A percentile compares a stretch with the other conserved stretches of the same genome.
Conservation (phyloP, 1,284 basidiomycete genomes). For the Abortiporus biennis region DNA sequence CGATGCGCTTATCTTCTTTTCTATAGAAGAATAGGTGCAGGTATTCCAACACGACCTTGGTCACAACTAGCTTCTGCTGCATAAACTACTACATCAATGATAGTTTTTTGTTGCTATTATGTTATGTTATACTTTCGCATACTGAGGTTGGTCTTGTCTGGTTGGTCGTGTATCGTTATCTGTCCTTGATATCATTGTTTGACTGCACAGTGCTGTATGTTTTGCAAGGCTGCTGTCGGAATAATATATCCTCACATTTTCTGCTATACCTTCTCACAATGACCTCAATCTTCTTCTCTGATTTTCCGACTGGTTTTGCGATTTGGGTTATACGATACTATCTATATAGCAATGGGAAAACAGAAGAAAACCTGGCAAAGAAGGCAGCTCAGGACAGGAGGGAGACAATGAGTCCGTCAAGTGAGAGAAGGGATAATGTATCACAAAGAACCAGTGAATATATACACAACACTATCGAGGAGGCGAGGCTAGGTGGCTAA, state of each 20-base stretch:
- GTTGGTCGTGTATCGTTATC: too few relatives aligned
- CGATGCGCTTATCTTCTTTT: constrained; percentile 87
- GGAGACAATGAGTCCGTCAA: not conserved
- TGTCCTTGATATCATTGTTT: too few relatives aligned
- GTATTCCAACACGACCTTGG: not conserved
- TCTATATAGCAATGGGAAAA: not conserved
- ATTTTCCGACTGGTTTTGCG: too few relatives aligned
- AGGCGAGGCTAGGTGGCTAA: constrained; percentile 6
- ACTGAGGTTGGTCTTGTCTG: too few relatives aligned
- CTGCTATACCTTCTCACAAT: too few relatives aligned
- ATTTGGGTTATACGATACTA: not conserved
- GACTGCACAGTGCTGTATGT: too few relatives aligned
- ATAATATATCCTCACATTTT: too few relatives aligned
- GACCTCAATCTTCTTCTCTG: too few relatives aligned
- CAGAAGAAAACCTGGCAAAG: too few relatives aligned
- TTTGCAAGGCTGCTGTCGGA: too few relatives aligned
- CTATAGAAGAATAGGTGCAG: constrained; percentile 49
- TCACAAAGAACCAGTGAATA: not conserved
- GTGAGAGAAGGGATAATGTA: not conserved
- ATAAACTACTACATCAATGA: not conserved
- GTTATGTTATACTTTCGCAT: too few relatives aligned
- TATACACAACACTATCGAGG: constrained; percentile 8
- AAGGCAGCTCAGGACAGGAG: too few relatives aligned
- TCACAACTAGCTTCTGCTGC: not conserved
- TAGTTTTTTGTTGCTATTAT: not conserved